A percentile compares a stretch with the other conserved stretches of the same genome.
These are phyloP conservation scores for Cryptococcus floricola DNA, from an alignment of 1,284 basidiomycete genomes.

Conservation along the genomic window DNA sequence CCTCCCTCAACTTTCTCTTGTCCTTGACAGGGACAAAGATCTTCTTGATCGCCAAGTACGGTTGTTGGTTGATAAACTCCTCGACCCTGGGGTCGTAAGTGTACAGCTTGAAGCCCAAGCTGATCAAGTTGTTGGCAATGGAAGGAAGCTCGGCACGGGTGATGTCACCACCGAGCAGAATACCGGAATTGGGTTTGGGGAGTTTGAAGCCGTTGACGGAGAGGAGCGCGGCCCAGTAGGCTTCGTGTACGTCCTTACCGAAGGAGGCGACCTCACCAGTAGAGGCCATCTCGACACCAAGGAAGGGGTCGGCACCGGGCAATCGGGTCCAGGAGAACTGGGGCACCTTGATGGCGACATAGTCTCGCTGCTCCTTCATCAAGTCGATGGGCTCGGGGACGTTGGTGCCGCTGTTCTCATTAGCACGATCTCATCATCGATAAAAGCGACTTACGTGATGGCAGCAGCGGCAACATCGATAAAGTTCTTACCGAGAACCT, in stretches of 20 bases:
- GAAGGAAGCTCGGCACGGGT: constrained; percentile 68
- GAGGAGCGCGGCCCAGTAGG: constrained; percentile 84
- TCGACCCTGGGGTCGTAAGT: constrained; percentile 77
- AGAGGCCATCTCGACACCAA: constrained; percentile 97
- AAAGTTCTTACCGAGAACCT: constrained; percentile 95
- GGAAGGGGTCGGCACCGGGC: constrained; percentile 82
- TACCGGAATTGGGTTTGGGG: constrained; percentile 59
- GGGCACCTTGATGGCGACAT: constrained; percentile 94
- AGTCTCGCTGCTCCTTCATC: constrained; percentile 86
- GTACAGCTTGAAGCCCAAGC: constrained; percentile 93
- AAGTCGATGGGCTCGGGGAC: constrained; percentile 91
- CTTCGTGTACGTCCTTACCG: constrained; percentile 89
- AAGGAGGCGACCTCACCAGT: constrained; percentile 99
- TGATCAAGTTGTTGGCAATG: constrained; percentile 87
- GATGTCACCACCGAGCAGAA: constrained; percentile 71
- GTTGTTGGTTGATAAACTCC: constrained; percentile 73
- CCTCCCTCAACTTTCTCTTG: constrained; percentile 87
- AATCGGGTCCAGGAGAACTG: constrained; percentile 99
- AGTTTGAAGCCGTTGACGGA: constrained; percentile 66
- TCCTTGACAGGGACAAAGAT: constrained; percentile 97
- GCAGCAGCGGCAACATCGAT: constrained; percentile 92
- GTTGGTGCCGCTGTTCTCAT: constrained; percentile 47
- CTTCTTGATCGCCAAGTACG: constrained; percentile 69
- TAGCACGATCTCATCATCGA: neutral
- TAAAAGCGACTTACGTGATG: constrained; percentile 60